phyloP scores from a whole-genome alignment of 2,329 filamentous ascomycete species.

The Gremmenia infestans region DNA sequence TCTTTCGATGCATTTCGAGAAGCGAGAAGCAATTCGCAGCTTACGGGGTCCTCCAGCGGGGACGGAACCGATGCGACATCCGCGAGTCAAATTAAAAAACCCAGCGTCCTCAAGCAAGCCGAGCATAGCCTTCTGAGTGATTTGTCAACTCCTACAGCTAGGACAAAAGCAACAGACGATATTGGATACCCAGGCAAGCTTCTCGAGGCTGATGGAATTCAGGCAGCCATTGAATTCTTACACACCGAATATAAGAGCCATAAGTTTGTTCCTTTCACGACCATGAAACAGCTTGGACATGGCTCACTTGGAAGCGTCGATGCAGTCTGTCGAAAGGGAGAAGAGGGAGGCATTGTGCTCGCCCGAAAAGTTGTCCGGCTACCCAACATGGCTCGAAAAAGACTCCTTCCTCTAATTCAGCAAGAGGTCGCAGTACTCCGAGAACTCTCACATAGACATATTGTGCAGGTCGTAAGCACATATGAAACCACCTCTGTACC shows the following conservation, averaged over 20 bases:
- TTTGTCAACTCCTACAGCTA: neutral
- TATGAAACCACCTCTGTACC: slow-evolving; percentile 15
- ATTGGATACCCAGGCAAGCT: neutral
- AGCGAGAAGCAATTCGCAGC: neutral
- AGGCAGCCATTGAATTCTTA: slow-evolving; percentile 1
- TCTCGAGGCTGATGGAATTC: neutral
- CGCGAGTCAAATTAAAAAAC: neutral
- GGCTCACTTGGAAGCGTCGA: slow-evolving; percentile 16
- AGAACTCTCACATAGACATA: slow-evolving; percentile 11
- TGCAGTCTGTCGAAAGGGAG: slow-evolving; percentile 5
- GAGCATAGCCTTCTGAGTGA: neutral
- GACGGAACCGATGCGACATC: neutral
- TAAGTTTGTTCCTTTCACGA: slow-evolving; percentile 7
- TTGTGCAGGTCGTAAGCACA: slow-evolving; percentile 13
- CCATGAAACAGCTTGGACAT: slow-evolving; percentile 14
- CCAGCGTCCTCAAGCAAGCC: neutral
- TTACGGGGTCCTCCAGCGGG: neutral
- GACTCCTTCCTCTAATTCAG: slow-evolving; percentile 14
- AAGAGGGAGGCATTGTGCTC: neutral
- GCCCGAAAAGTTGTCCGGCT: slow-evolving; percentile 16
- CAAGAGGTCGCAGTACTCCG: slow-evolving; percentile 13
- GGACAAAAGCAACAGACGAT: neutral
- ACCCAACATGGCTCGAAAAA: slow-evolving; percentile 11
- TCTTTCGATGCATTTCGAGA: neutral
- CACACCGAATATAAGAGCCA: slow-evolving; percentile 10